These are phyloP conservation scores for Pistacia vera DNA, from an alignment of 345 rosid genomes.

Conservation along the genomic window DNA sequence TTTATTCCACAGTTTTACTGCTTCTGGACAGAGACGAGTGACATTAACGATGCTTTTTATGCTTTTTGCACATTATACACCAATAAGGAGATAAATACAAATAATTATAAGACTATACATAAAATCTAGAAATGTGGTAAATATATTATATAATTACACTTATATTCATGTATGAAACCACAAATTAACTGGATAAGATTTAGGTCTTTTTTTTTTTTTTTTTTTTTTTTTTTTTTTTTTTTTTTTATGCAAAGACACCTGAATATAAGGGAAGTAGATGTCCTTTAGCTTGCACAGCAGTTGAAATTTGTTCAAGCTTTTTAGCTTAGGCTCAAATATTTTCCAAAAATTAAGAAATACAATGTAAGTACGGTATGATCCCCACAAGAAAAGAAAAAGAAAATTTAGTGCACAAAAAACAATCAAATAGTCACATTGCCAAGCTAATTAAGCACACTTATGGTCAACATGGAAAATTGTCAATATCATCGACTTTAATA, in stretches of 20 bases:
- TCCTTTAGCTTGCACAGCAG: conserved; percentile 79
- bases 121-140: neutral
- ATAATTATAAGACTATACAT: neutral
- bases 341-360: neutral
- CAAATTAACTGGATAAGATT: neutral
- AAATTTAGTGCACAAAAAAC: neutral
- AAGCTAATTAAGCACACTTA: neutral
- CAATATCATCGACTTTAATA: no score
- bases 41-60: no score
- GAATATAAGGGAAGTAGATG: conserved; percentile 81
- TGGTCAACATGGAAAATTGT: neutral
- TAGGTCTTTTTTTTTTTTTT: neutral
- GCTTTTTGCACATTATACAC: no score
- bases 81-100: no score
- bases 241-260: conserved; percentile 39
- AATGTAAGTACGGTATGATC: neutral
- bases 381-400: no score
- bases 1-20: no score
- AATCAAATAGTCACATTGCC: neutral
- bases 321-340: conserved; percentile 42
- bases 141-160: neutral
- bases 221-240: neutral
- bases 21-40: no score
- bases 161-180: neutral
- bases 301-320: conserved; percentile 36